Base-by-base conservation (phyloP, 306 rosid species). In the Trifolium fragiferum region DNA sequence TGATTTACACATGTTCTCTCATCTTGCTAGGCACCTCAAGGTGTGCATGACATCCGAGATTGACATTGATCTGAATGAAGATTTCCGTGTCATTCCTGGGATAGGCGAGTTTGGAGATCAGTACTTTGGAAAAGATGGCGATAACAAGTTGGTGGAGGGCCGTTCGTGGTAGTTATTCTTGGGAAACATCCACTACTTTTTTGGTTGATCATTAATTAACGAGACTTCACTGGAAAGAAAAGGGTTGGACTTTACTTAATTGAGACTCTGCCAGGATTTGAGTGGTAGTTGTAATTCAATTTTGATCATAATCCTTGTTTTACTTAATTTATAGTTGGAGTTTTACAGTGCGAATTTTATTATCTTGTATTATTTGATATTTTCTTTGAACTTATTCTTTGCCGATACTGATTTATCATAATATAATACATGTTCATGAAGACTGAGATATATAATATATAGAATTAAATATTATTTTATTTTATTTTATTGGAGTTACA, bases 21-120 rank as follows among this genome's bases (percentile, higher is more conserved):
- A 2, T 73, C 20, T 82, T 72, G 55, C 64, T 90, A 95, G 99
- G 98, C 99, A 46, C 98, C 99, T 79, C 98, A 90, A 79, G 97
- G 99, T 20, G 81, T 90, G 72, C 97, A 90, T 81, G 85, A 95
- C 99, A 40, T 95, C 98, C 51, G 98, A 95, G 87, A 92, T 92
- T 49, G 98, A 95, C 35, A 81, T 12, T 43, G 97, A 97, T 77
- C 80, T 95, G 85, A 95, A 92, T 72, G 68, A 80, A 66, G 93
- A 95, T 80, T 95, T 84, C 69, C 96, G 97, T 8, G 99, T 95
- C 43, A 70, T 92, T 25, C 98, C 99, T 0, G 98, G 99, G 63
- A 95, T 92, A 98, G 98, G 97, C 3, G 99, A 95, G 85, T 95
- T 95, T 80, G 99, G 99, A 54, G 99, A 92, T 85, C 68, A 97